Conservation (phyloP, 2,329 filamentous ascomycete species). For the Elsinoe fawcettii region DNA sequence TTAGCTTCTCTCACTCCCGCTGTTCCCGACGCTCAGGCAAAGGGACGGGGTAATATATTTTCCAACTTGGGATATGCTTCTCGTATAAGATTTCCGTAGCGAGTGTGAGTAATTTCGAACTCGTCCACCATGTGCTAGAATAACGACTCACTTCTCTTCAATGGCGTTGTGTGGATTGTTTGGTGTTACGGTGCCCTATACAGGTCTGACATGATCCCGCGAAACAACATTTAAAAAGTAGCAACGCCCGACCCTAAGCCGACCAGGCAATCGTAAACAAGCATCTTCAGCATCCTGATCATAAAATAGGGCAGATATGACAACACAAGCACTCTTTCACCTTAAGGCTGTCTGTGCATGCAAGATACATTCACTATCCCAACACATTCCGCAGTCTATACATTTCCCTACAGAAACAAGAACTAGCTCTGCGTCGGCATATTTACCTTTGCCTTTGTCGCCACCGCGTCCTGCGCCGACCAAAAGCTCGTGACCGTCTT, state of each 20-base stretch:
- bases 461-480: conserved; percentile 76
- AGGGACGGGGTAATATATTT: not conserved
- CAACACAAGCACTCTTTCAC: not conserved
- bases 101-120: too few species aligned
- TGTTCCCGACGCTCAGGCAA: not conserved
- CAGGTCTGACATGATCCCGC: not conserved
- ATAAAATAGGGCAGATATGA: not conserved
- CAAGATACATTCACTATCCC: not conserved
- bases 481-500: conserved; percentile 96
- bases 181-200: not conserved
- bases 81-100: too few species aligned
- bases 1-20: not conserved
- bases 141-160: too few species aligned
- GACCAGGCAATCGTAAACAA: not conserved
- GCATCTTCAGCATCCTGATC: not conserved
- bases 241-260: not conserved
- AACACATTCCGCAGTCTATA: not conserved
- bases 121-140: too few species aligned
- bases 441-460: conserved; percentile 73
- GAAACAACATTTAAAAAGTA: too few species aligned
- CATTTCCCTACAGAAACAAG: not conserved
- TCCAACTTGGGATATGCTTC: not conserved
- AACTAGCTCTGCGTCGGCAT: conserved; percentile 64
- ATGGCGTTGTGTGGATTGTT: not conserved
- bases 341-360: not conserved